A percentile compares a stretch with the other conserved stretches of the same genome.
phyloP scores from a whole-genome alignment of 495 filamentous ascomycete genomes.

The Neurospora terricola region DNA sequence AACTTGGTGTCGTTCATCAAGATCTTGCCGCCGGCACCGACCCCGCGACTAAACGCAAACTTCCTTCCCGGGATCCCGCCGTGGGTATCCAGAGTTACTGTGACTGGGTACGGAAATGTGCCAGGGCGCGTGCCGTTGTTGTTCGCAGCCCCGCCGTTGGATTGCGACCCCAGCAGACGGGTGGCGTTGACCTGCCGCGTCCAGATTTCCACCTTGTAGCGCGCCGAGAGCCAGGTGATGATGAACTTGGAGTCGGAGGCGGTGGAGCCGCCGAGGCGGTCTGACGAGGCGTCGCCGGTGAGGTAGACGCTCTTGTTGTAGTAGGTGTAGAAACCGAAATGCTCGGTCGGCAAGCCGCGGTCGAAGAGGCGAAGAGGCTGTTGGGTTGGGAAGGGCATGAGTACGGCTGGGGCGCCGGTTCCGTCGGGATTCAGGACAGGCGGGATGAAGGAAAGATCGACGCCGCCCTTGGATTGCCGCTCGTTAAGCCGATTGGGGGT shows the following conservation, averaged over 20 bases:
- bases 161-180: conserved; percentile 27
- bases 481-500: not conserved
- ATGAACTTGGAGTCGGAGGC: conserved; percentile 51
- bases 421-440: conserved; percentile 55
- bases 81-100: conserved; percentile 70
- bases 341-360: conserved; percentile 65
- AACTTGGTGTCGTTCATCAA: conserved; percentile 42
- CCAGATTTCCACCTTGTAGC: conserved; percentile 89
- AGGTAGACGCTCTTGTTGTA: conserved; percentile 83
- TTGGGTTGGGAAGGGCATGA: conserved; percentile 55
- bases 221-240: conserved; percentile 74
- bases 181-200: conserved; percentile 46
- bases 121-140: conserved; percentile 42
- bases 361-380: conserved; percentile 85
- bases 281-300: conserved; percentile 38
- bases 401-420: conserved; percentile 57
- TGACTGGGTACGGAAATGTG: conserved; percentile 79
- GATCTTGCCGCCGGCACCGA: conserved; percentile 45
- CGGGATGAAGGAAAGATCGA: conserved; percentile 36
- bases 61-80: conserved; percentile 56
- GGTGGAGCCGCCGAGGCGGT: conserved; percentile 55
- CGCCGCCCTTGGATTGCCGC: not conserved
- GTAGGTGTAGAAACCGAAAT: conserved; percentile 92
- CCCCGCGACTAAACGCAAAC: conserved; percentile 58
- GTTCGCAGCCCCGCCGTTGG: conserved; percentile 5